Conservation (phyloP, 192 early-diverging fungal genomes). For the Spizellomyces sp. region DNA sequence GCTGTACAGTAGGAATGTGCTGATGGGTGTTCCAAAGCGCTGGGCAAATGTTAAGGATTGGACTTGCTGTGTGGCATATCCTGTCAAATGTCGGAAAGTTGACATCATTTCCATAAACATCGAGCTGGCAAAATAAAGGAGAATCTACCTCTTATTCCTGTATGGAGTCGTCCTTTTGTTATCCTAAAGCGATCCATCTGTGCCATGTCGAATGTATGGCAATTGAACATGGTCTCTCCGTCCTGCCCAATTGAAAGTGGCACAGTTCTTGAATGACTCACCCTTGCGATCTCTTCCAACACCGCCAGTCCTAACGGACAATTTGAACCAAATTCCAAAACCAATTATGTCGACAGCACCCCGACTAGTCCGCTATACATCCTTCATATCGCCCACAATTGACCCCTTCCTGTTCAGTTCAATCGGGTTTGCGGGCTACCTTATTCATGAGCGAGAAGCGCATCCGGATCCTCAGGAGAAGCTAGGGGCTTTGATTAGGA, state of each 20-base stretch:
- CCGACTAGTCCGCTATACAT: slow-evolving; percentile 37
- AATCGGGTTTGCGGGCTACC: slow-evolving; percentile 43
- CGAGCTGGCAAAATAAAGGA: too few relatives aligned
- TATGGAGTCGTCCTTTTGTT: too few relatives aligned
- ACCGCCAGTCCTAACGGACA: background rate
- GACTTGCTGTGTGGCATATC: too few relatives aligned
- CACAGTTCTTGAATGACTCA: background rate
- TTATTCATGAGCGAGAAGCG: slow-evolving; percentile 37
- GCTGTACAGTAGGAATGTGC: slow-evolving; percentile 35
- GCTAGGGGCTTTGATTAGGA: slow-evolving; percentile 6
- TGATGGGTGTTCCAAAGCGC: slow-evolving; percentile 36
- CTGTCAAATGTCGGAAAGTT: too few relatives aligned
- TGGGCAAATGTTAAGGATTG: slow-evolving; percentile 22
- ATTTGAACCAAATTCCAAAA: background rate
- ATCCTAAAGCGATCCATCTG: too few relatives aligned
- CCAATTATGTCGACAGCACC: slow-evolving; percentile 3
- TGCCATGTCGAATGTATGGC: too few relatives aligned
- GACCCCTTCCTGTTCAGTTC: slow-evolving; percentile 43
- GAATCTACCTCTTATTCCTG: too few relatives aligned
- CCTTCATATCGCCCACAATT: slow-evolving; percentile 33
- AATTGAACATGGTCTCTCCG: too few relatives aligned
- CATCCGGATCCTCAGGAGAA: slow-evolving; percentile 8
- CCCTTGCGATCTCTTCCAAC: background rate
- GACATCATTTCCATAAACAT: too few relatives aligned
- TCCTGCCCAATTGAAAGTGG: background rate